These are phyloP conservation scores for Sporodiniella umbellata DNA, from an alignment of 371 early-diverging fungal species.

Conservation along the genomic window DNA sequence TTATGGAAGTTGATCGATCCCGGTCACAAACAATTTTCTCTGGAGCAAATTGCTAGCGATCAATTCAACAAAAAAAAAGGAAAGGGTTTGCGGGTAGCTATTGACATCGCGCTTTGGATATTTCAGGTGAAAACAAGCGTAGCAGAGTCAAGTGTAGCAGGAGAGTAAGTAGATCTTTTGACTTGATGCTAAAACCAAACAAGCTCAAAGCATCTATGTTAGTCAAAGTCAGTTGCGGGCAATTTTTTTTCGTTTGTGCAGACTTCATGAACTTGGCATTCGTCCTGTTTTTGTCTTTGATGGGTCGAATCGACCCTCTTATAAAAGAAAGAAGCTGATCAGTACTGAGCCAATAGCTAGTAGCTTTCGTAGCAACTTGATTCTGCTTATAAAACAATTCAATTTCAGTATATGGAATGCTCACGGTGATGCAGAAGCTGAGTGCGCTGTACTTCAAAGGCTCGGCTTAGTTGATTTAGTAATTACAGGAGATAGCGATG, in stretches of 20 bases:
- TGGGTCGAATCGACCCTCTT: slow-evolving; percentile 23
- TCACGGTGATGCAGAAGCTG: slow-evolving; percentile 45
- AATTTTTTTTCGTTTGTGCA: slow-evolving; percentile 31
- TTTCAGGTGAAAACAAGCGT: slow-evolving; percentile 19
- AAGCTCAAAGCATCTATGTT: too few species aligned
- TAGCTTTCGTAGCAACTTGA: slow-evolving; percentile 4
- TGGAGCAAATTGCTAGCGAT: slow-evolving; percentile 11
- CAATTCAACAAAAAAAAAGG: neutral
- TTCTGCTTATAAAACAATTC: slow-evolving; percentile 21
- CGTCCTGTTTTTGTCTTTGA: slow-evolving; percentile 45
- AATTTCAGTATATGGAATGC: slow-evolving; percentile 32
- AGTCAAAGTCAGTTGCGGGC: slow-evolving; percentile 21
- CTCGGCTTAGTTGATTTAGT: slow-evolving; percentile 33
- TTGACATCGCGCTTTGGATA: slow-evolving; percentile 34
- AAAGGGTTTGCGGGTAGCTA: slow-evolving; percentile 25
- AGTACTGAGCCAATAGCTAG: slow-evolving; percentile 10
- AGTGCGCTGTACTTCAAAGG: slow-evolving; percentile 36
- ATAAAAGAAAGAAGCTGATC: slow-evolving; percentile 28
- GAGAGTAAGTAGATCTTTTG: slow-evolving; percentile 18
- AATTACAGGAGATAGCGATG: slow-evolving; percentile 37
- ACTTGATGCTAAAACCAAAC: too few species aligned
- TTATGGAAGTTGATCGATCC: slow-evolving; percentile 14
- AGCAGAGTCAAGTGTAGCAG: slow-evolving; percentile 17
- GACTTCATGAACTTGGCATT: slow-evolving; percentile 33
- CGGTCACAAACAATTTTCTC: slow-evolving; percentile 4